These are phyloP conservation scores for Bruguiera gymnorhiza DNA, from an alignment of 345 rosid species.

Conservation along the genomic window DNA sequence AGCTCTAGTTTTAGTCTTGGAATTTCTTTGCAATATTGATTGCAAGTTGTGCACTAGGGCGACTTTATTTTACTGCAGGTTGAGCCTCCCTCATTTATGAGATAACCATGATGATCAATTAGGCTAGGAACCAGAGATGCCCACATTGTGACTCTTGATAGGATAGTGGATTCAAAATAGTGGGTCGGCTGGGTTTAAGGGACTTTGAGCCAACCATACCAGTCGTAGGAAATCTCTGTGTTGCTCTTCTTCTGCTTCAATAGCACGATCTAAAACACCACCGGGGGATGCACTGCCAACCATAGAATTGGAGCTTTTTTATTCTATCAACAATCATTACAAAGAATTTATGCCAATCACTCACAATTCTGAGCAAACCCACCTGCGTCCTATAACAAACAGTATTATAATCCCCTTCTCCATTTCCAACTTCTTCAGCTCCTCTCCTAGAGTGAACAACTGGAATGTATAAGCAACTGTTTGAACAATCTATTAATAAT, in stretches of 20 bases:
- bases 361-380: constrained; percentile 12
- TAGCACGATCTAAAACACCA: constrained; percentile 66
- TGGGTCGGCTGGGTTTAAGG: neutral
- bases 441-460: constrained; percentile 44
- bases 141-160: neutral
- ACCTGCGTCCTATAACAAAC: constrained; percentile 69
- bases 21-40: neutral
- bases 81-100: too few relatives aligned
- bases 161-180: neutral
- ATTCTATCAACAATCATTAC: constrained; percentile 4
- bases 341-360: constrained; percentile 2
- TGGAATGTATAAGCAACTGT: constrained; percentile 15
- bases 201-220: constrained; percentile 33
- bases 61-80: too few relatives aligned
- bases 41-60: too few relatives aligned
- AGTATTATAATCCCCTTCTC: constrained; percentile 69
- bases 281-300: constrained; percentile 54
- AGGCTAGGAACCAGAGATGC: neutral
- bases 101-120: neutral
- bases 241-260: constrained; percentile 66
- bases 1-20: neutral
- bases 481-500: too few relatives aligned
- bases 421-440: constrained; percentile 57
- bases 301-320: constrained; percentile 13
- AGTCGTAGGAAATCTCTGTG: constrained; percentile 63